These are phyloP conservation scores for Scheffersomyces cryptocercus DNA, from an alignment of 1,139 yeast genomes.

Conservation along the genomic window DNA sequence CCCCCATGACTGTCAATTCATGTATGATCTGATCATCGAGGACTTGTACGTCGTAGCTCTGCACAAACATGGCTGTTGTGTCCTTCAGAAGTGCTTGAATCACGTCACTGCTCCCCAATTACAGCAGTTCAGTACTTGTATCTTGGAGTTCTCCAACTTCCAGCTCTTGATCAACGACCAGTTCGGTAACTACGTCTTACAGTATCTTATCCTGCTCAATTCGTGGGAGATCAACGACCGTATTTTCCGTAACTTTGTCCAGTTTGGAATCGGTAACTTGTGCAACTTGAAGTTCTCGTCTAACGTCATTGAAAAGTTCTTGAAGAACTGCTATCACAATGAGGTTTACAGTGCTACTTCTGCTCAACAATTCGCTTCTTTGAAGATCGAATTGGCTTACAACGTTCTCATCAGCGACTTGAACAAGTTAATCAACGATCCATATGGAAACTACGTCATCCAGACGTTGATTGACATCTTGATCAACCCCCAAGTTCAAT, in stretches of 20 bases:
- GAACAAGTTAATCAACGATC: slow-evolving; percentile 46
- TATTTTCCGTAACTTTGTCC: slow-evolving; percentile 36
- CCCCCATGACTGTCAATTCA: slow-evolving; percentile 43
- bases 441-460: slow-evolving; percentile 28
- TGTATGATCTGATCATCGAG: slow-evolving; percentile 40
- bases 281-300: slow-evolving; percentile 49
- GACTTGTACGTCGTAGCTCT: slow-evolving; percentile 46
- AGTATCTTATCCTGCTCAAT: slow-evolving; percentile 45
- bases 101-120: slow-evolving; percentile 44
- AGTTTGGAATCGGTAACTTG: slow-evolving; percentile 36
- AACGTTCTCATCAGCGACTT: slow-evolving; percentile 37
- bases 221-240: slow-evolving; percentile 37
- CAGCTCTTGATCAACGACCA: slow-evolving; percentile 41
- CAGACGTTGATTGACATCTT: slow-evolving; percentile 42
- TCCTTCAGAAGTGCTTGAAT: slow-evolving; percentile 47
- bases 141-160: slow-evolving; percentile 36
- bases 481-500: slow-evolving; percentile 29
- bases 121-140: slow-evolving; percentile 35
- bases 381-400: slow-evolving; percentile 41
- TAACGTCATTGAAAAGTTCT: slow-evolving; percentile 47
- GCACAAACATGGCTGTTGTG: slow-evolving; percentile 53
- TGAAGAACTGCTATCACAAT: slow-evolving; percentile 44
- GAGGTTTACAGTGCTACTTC: slow-evolving; percentile 19
- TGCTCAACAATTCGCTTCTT: slow-evolving; percentile 20
- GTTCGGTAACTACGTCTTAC: slow-evolving; percentile 51